Evolutionary conservation across 1,284 basidiomycete genomes (phyloP).

Genomic region (Moesziomyces globuligerus): DNA sequence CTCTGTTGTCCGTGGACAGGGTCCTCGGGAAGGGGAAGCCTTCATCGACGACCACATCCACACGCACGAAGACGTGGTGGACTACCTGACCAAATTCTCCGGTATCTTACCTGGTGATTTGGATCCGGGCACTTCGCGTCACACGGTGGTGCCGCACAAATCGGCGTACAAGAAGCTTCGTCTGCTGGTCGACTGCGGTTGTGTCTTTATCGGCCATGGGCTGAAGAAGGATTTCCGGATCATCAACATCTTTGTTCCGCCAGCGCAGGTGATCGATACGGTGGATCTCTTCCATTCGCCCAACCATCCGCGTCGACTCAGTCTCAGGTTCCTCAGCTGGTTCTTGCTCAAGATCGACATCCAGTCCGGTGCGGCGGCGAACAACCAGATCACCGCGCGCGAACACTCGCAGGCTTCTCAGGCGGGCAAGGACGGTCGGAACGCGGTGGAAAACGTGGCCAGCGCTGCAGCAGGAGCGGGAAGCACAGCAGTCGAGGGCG

Average conservation of each 20-base stretch:
- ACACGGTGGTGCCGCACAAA: conserved; percentile 93
- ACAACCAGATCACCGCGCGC: conserved; percentile 38
- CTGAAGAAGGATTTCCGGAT: conserved; percentile 99
- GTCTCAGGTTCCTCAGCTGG: conserved; percentile 93
- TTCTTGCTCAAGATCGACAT: conserved; percentile 89
- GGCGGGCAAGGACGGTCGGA: conserved; percentile 8
- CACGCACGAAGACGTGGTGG: conserved; percentile 91
- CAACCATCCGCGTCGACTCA: conserved; percentile 83
- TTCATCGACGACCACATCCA: conserved; percentile 99
- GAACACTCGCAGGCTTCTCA: conserved; percentile 13
- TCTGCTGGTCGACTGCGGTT: conserved; percentile 89
- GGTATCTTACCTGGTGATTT: conserved; percentile 87
- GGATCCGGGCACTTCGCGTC: conserved; percentile 81
- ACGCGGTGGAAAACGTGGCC: conserved; percentile 7
- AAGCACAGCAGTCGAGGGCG: conserved; percentile 36
- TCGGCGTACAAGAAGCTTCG: conserved; percentile 98
- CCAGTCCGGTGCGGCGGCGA: conserved; percentile 75
- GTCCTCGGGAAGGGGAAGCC: conserved; percentile 79
- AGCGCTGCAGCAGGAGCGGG: conserved; percentile 25
- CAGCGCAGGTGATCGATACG: conserved; percentile 93
- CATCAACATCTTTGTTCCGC: conserved; percentile 96
- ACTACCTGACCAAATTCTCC: conserved; percentile 96
- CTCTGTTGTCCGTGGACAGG: conserved; percentile 88
- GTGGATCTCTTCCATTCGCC: conserved; percentile 91
- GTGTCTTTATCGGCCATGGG: conserved; percentile 97